Base-by-base conservation (phyloP, 805 yeast species). In the Debaryomyces hansenii region DNA sequence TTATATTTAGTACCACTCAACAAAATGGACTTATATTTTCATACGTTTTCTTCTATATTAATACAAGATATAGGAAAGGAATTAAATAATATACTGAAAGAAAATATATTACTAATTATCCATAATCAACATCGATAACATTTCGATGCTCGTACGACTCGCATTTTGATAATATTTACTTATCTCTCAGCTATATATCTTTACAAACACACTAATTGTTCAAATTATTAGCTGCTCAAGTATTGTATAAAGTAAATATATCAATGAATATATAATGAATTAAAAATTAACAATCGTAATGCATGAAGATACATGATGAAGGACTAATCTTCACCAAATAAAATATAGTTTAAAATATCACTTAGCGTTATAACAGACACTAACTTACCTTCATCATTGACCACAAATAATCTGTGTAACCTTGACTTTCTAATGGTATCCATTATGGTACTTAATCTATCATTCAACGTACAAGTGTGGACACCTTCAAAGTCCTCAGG, bases 401-500 rank as follows among this genome's bases (percentile, higher is more conserved):
- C 96, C 27, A 94, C 90, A 59, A 91, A 89, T 60, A 94, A 78
- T 64, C 99, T 79, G 64, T 94, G 97, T 50, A 94, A 77, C 55
- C 98, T 80, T 29, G 96, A 84, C 56, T 90, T 87, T 58, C 97
- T 80, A 49, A 94, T 90, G 31, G 96, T 91, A 63, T 91, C 97
- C 83, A 94, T 79, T 47, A 94, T 86, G 12, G 96, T 89, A 50
- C 92, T 85, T 47, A 94, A 72, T 52, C 91, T 78, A 64, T 94
- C 99, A 55, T 83, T 79, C 53, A 83, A 76, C 0, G 97, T 89
- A 68, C 99, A 94, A 0, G 98, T 94, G 67, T 90, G 89, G 11
- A 94, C 98, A 48, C 99, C 99, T 67, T 94, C 98, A 58, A 92
- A 94, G 63, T 94, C 97, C 56, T 91, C 97, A 4, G 96, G 84